phyloP scores from a whole-genome alignment of 2,329 filamentous ascomycete genomes.

The Trichoderma koningii region DNA sequence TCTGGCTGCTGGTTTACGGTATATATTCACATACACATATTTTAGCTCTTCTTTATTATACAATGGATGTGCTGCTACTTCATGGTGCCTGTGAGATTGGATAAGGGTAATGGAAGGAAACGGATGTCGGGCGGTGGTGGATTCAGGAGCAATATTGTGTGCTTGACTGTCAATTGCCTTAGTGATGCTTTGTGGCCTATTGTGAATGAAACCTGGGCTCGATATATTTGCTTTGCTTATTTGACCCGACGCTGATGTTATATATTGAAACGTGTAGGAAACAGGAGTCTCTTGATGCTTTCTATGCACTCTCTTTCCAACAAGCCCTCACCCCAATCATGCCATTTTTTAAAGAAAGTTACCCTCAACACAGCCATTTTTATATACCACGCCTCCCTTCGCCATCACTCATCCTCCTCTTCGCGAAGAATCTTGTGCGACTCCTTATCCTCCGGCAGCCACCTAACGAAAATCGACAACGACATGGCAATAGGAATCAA shows the following conservation, averaged over 20 bases:
- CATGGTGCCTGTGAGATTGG: not conserved
- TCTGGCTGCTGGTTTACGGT: not conserved
- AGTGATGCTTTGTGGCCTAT: not conserved
- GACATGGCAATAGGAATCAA: conserved; percentile 38
- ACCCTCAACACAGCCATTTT: not conserved
- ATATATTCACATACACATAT: conserved; percentile 12
- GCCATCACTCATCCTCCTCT: conserved; percentile 3
- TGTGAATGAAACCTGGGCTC: not conserved
- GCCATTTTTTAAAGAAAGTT: not conserved
- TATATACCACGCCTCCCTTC: not conserved
- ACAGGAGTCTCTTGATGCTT: not conserved
- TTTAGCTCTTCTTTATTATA: not conserved
- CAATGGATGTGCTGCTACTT: not conserved
- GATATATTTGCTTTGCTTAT: not conserved
- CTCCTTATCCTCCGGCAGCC: conserved; percentile 37
- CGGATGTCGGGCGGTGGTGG: too few species aligned
- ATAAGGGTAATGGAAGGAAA: not conserved
- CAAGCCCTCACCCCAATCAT: not conserved
- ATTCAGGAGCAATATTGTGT: not conserved
- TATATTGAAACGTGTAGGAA: not conserved
- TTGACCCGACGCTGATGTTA: not conserved
- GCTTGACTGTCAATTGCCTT: not conserved
- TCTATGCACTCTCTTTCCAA: not conserved
- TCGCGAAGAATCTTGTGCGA: conserved; percentile 6
- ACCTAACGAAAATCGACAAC: conserved; percentile 34